Evolutionary conservation across 352 stramenopile species (phyloP).

Genomic region (Globisporangium orthogonon): DNA sequence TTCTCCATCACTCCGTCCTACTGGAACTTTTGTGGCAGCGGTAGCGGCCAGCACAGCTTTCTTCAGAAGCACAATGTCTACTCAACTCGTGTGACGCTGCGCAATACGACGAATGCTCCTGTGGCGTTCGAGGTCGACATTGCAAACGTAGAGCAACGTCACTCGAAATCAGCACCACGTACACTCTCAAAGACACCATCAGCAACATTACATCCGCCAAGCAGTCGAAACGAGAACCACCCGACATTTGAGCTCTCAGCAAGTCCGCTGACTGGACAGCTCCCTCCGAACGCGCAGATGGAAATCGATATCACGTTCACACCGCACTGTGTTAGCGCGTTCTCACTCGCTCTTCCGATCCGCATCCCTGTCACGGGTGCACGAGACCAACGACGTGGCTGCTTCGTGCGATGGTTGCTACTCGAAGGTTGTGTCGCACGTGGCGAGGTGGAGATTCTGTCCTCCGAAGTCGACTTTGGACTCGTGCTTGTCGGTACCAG

Average conservation of each 20-base stretch:
- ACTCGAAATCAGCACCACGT: background rate
- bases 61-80: slow-evolving; percentile 11
- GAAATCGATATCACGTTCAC: slow-evolving; percentile 30
- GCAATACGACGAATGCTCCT: slow-evolving; percentile 26
- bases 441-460: slow-evolving; percentile 37
- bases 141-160: slow-evolving; percentile 3
- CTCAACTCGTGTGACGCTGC: slow-evolving; percentile 5
- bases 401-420: slow-evolving; percentile 45
- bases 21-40: slow-evolving; percentile 8
- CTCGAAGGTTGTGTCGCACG: slow-evolving; percentile 37
- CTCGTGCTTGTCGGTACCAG: slow-evolving; percentile 56
- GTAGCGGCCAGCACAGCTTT: background rate
- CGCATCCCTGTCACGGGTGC: slow-evolving; percentile 12
- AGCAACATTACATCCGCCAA: background rate
- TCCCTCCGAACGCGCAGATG: slow-evolving; percentile 14
- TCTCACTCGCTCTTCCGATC: slow-evolving; percentile 42
- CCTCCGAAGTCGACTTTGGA: slow-evolving; percentile 62
- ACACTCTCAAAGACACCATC: background rate
- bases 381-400: background rate
- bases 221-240: background rate
- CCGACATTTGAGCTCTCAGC: slow-evolving; percentile 25
- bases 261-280: slow-evolving; percentile 15
- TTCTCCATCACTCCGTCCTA: slow-evolving; percentile 11
- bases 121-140: slow-evolving; percentile 19
- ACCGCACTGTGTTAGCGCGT: slow-evolving; percentile 30